Evolutionary conservation across 2,329 filamentous ascomycete genomes (phyloP), one percentile per base, ranked within the genome.

Genomic region (Hypoxylon sp.): DNA sequence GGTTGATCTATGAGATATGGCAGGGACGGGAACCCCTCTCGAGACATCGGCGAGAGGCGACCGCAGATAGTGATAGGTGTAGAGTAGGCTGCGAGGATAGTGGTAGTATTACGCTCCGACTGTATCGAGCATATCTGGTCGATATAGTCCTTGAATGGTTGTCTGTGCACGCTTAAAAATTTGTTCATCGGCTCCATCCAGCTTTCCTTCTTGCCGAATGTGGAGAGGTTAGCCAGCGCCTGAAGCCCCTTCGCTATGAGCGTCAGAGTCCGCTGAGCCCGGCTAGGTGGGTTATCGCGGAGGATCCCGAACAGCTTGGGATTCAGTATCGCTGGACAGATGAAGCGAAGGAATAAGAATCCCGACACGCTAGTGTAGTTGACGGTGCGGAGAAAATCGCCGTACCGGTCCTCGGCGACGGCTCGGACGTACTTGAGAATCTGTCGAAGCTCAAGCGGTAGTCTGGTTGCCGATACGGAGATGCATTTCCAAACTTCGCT

Each of bases 161-260:
- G 83, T 17, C 92, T 86, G 69, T 96, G 88, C 1, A 85, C 81
- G 7, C 81, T 83, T 31, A 98, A 78, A 68, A 97, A 97, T 38
- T 84, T 85, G 71, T 97, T 98, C 94, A 98, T 98, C 0, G 92
- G 92, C 76, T 97, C 93, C 93, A 98, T 97, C 92, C 92, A 98
- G n/a, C 89, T 87, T 74, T 98, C 94, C 72, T 97, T 96, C 70
- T 90, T 93, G 35, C 94, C 94, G 71, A 97, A 97, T 0, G 87
- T 92, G 1, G 91, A 91, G 75, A 97, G 83, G 72, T 97, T 97
- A 15, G 92, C 92, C 56, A 98, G 81, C 13, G 92, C 93, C 75
- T 97, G 93, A 7, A 98, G 79, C 1, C 90, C 91, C 75, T 98
- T 98, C 20, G 94, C 92, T 58, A 98, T 93, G 46, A 98, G 82